These are phyloP conservation scores for Phytophthora capsici DNA, from an alignment of 352 stramenopile genomes.

Conservation along the genomic window DNA sequence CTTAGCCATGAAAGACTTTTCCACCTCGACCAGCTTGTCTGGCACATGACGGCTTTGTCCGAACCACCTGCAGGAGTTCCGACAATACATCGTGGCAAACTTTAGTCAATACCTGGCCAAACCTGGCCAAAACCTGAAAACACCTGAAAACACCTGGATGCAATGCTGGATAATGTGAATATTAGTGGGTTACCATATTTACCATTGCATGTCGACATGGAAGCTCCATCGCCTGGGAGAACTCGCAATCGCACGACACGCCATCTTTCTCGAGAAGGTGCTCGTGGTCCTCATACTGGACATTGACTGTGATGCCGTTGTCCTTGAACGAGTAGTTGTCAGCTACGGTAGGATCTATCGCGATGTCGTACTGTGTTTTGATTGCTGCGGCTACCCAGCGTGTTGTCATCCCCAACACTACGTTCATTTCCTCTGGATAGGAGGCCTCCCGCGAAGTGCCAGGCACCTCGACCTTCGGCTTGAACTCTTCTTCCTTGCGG, in stretches of 20 bases:
- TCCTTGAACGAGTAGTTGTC: no score
- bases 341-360: not conserved
- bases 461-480: no score
- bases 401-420: no score
- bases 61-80: no score
- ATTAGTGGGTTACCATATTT: not conserved
- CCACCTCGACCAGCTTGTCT: conserved; percentile 12
- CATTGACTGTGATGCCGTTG: conserved; percentile 4
- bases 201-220: no score
- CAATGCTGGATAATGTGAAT: not conserved
- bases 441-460: no score
- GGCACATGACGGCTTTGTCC: no score
- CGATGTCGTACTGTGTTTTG: conserved; percentile 6
- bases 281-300: not conserved
- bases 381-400: conserved; percentile 1
- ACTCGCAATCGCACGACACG: conserved; percentile 11
- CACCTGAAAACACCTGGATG: not conserved
- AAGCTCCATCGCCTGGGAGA: conserved; percentile 10
- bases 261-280: conserved; percentile 6
- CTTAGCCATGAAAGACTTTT: conserved; percentile 3
- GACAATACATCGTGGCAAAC: no score
- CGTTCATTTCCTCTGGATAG: no score
- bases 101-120: conserved; percentile 1
- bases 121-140: conserved; percentile 12
- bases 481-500: no score